Evolutionary conservation across 2,329 filamentous ascomycete species (phyloP).

Genomic region (Fusarium chlamydosporum): DNA sequence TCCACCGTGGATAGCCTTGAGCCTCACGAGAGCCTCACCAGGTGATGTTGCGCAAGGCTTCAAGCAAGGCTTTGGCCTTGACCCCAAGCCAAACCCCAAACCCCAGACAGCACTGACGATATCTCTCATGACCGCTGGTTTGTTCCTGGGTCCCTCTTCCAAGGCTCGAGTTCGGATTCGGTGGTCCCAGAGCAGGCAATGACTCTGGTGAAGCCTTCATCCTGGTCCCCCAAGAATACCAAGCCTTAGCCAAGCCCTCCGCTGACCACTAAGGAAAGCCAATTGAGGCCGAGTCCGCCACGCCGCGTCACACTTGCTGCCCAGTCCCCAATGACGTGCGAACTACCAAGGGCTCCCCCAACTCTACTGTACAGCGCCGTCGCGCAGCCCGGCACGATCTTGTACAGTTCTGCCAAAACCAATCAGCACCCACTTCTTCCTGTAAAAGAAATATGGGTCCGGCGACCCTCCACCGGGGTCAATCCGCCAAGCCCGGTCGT

Average conservation of each 20-base stretch:
- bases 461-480: conserved; percentile 32
- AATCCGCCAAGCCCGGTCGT: conserved; percentile 36
- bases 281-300: conserved; percentile 48
- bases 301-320: conserved; percentile 48
- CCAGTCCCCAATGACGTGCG: conserved; percentile 46
- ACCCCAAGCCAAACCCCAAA: conserved; percentile 13
- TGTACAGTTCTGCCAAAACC: conserved; percentile 29
- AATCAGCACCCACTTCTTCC: conserved; percentile 24
- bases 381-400: conserved; percentile 29
- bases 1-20: conserved; percentile 38
- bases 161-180: conserved; percentile 41
- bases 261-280: conserved; percentile 36
- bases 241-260: conserved; percentile 36
- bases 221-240: conserved; percentile 45
- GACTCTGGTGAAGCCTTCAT: conserved; percentile 25
- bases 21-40: conserved; percentile 38
- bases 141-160: conserved; percentile 23
- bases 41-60: conserved; percentile 22
- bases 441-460: conserved; percentile 15
- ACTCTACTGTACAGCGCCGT: conserved; percentile 31
- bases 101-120: conserved; percentile 33
- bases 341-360: conserved; percentile 20
- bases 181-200: conserved; percentile 23
- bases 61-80: conserved; percentile 28
- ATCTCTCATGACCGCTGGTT: conserved; percentile 30